A percentile compares a stretch with the other conserved stretches of the same genome.
Evolutionary conservation across 371 early-diverging fungal genomes (phyloP).

Genomic region (Syncephalastrum contaminatum): DNA sequence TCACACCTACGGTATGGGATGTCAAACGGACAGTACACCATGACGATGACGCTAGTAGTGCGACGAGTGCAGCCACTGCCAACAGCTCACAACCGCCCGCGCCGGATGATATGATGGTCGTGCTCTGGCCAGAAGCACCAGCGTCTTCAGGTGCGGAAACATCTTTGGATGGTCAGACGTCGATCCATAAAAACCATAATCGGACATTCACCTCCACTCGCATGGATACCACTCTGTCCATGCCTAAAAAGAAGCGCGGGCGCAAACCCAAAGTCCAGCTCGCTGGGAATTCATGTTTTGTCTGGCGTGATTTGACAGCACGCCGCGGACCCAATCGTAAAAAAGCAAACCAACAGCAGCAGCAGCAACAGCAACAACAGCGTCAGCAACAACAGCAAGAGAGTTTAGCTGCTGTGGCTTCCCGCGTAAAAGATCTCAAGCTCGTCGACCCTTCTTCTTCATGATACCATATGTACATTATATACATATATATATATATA

Average conservation of each 20-base stretch:
- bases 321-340: constrained; percentile 33
- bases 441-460: constrained; percentile 2
- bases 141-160: constrained; percentile 5
- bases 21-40: constrained; percentile 15
- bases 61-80: too few species aligned
- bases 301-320: constrained; percentile 48
- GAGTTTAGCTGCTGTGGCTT: neutral
- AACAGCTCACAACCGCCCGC: too few species aligned
- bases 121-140: constrained; percentile 14
- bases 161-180: neutral
- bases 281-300: constrained; percentile 50
- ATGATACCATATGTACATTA: neutral
- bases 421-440: constrained; percentile 4
- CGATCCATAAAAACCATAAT: constrained; percentile 4
- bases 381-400: neutral
- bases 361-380: neutral
- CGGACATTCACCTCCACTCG: constrained; percentile 38
- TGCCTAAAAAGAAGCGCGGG: constrained; percentile 48
- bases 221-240: constrained; percentile 40
- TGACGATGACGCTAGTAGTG: constrained; percentile 1
- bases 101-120: constrained; percentile 7
- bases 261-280: constrained; percentile 48
- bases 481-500: neutral
- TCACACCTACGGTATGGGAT: constrained; percentile 37
- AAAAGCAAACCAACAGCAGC: constrained; percentile 10